Evolutionary conservation across 1,139 yeast species (phyloP).

Genomic region (Hyphopichia fennica): DNA sequence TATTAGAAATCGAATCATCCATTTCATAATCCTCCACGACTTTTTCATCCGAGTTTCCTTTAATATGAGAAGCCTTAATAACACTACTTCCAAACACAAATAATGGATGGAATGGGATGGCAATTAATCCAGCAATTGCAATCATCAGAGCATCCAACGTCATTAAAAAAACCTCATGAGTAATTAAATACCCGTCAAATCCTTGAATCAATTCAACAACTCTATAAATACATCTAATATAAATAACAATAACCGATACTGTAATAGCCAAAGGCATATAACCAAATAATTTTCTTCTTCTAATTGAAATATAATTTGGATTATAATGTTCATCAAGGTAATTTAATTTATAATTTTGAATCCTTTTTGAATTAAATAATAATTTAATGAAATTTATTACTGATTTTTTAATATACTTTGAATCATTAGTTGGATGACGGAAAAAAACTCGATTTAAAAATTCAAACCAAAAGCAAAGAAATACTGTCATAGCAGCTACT

Average conservation of each 20-base stretch:
- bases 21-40: neutral
- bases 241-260: conserved; percentile 56
- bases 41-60: neutral
- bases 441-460: conserved; percentile 51
- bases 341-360: conserved; percentile 18
- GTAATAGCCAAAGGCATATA: conserved; percentile 55
- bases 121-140: conserved; percentile 39
- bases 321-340: conserved; percentile 36
- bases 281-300: conserved; percentile 41
- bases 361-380: conserved; percentile 26
- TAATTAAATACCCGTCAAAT: conserved; percentile 68
- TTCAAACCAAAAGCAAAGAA: conserved; percentile 55
- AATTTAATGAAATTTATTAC: conserved; percentile 28
- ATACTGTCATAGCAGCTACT: conserved; percentile 69
- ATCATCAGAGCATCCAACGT: conserved; percentile 78
- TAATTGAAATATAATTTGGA: conserved; percentile 39
- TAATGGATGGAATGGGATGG: conserved; percentile 67
- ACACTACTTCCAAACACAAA: conserved; percentile 44
- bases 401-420: conserved; percentile 24
- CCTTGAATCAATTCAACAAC: conserved; percentile 79
- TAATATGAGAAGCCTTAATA: conserved; percentile 1
- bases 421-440: conserved; percentile 19
- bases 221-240: conserved; percentile 76
- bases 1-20: neutral
- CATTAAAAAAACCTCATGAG: conserved; percentile 72